Percentiles rank a stretch among this genome's conserved stretches.
Conservation (phyloP, 2,329 filamentous ascomycete genomes). For the Neonectria magnoliae region DNA sequence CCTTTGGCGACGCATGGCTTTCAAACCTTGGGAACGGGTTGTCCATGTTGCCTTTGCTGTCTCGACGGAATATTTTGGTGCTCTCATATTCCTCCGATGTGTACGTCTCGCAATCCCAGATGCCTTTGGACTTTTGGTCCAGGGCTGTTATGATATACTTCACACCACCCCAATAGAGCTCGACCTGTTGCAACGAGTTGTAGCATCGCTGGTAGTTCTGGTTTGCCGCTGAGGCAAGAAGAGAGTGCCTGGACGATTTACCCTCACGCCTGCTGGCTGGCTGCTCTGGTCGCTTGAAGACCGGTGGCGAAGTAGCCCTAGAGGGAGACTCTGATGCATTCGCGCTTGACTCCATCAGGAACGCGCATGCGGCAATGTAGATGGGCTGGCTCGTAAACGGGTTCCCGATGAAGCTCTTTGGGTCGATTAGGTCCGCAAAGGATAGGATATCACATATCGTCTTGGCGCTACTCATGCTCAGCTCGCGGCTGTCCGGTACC, state of each 20-base stretch:
- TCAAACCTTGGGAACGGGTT: constrained; percentile 57
- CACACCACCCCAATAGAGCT: constrained; percentile 86
- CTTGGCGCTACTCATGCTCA: constrained; percentile 89
- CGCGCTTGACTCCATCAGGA: constrained; percentile 82
- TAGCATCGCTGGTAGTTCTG: constrained; percentile 91
- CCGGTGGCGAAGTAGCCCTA: constrained; percentile 63
- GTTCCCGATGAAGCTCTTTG: constrained; percentile 86
- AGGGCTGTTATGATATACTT: constrained; percentile 88
- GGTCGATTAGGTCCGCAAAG: constrained; percentile 86
- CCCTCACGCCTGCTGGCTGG: constrained; percentile 32
- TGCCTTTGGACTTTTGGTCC: constrained; percentile 88
- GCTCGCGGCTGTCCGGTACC: constrained; percentile 81
- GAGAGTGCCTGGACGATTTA: constrained; percentile 71
- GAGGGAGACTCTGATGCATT: constrained; percentile 71
- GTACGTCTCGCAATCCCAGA: constrained; percentile 78
- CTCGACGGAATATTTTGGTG: constrained; percentile 63
- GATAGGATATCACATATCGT: constrained; percentile 90
- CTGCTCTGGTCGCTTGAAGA: constrained; percentile 16
- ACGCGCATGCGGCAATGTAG: constrained; percentile 90
- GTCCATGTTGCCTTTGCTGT: constrained; percentile 50
- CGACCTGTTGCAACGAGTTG: constrained; percentile 81
- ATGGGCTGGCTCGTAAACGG: constrained; percentile 92
- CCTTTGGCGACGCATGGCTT: constrained; percentile 60
- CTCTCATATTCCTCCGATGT: constrained; percentile 81
- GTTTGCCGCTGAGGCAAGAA: constrained; percentile 82